Percentiles rank a stretch among this genome's conserved stretches.
These are phyloP conservation scores for Sambucus nigra DNA, from an alignment of 129 eudicot species.

Conservation along the genomic window DNA sequence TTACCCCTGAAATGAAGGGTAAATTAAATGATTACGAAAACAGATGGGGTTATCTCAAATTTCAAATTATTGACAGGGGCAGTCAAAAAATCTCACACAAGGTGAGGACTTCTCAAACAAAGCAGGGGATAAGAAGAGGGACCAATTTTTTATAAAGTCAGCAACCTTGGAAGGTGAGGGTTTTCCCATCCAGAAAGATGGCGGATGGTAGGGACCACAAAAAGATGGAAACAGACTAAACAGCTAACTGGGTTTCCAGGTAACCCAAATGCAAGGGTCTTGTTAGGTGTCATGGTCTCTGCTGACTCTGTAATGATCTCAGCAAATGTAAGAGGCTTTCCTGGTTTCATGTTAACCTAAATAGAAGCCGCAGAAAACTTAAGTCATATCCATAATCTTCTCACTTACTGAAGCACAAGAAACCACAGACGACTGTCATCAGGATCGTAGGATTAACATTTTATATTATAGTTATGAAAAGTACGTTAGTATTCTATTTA, in stretches of 20 bases:
- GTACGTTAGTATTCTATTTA: too few species aligned
- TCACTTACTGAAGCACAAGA: constrained; percentile 5
- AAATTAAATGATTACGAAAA: too few species aligned
- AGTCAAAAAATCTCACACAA: too few species aligned
- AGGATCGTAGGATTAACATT: background rate
- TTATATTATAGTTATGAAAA: too few species aligned
- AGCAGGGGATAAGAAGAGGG: constrained; percentile 7
- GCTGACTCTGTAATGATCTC: constrained; percentile 47
- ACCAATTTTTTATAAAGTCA: background rate
- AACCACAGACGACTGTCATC: background rate
- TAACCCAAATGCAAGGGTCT: constrained; percentile 78
- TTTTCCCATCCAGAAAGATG: constrained; percentile 77
- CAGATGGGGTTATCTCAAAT: too few species aligned
- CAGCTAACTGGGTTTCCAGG: constrained; percentile 99
- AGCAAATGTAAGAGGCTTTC: constrained; percentile 95
- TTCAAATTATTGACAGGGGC: too few species aligned
- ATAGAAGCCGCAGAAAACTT: background rate
- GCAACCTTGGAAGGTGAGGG: constrained; percentile 70
- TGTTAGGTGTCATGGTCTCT: constrained; percentile 23
- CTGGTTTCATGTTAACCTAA: constrained; percentile 77
- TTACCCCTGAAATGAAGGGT: too few species aligned
- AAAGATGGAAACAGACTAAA: constrained; percentile 82
- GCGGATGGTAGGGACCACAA: constrained; percentile 81
- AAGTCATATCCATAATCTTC: constrained; percentile 5
- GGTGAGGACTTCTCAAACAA: constrained; percentile 14